Evolutionary conservation across 768 basidiomycete species (phyloP).

Genomic region (Suillus decipiens): DNA sequence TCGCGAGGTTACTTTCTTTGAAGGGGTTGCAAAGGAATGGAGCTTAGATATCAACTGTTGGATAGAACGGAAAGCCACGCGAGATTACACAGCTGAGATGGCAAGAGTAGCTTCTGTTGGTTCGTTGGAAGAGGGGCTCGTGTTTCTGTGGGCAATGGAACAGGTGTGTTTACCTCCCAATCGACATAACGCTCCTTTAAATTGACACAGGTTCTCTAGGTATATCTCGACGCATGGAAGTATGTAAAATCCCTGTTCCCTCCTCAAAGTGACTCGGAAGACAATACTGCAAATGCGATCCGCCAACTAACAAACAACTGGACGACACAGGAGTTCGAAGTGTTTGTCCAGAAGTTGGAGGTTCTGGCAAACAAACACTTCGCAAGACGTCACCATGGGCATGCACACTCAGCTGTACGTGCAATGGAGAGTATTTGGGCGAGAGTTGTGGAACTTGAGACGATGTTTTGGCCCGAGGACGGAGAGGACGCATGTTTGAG

Average conservation of each 20-base stretch:
- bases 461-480: conserved; percentile 56
- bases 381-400: conserved; percentile 9
- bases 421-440: conserved; percentile 54
- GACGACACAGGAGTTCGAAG: conserved; percentile 54
- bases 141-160: conserved; percentile 83
- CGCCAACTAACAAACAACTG: conserved; percentile 61
- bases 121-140: conserved; percentile 59
- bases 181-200: not conserved
- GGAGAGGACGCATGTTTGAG: conserved; percentile 33
- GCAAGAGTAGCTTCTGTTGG: conserved; percentile 47
- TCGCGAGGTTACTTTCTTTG: conserved; percentile 62
- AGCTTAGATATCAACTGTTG: conserved; percentile 49
- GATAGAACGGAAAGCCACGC: conserved; percentile 59
- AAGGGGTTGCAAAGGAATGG: conserved; percentile 45
- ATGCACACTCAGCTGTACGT: conserved; percentile 21
- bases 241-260: conserved; percentile 36
- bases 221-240: conserved; percentile 72
- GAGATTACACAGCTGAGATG: conserved; percentile 76
- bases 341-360: conserved; percentile 53
- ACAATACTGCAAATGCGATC: conserved; percentile 35
- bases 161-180: conserved; percentile 41
- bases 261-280: conserved; percentile 10
- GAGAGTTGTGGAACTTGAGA: conserved; percentile 62
- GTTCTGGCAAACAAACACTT: conserved; percentile 44
- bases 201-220: conserved; percentile 36